Evolutionary conservation across 2,329 filamentous ascomycete genomes (phyloP).

Genomic region (Botrytis paeoniae): DNA sequence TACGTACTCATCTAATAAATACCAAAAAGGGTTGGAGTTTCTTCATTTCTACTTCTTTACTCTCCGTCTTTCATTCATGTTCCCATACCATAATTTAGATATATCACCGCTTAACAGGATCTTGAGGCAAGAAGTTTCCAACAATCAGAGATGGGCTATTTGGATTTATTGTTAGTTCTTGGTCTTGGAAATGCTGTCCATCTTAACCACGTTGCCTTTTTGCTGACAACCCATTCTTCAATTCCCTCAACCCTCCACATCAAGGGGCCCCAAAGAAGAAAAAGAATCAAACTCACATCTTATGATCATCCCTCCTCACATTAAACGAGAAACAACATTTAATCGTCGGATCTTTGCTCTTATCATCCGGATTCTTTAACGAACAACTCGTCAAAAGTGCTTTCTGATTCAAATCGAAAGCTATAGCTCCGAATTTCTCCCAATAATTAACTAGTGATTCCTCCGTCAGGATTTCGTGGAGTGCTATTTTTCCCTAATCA

Average conservation of each 20-base stretch:
- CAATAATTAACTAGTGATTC: constrained; percentile 95
- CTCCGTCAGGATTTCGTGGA: constrained; percentile 95
- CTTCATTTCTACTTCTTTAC: neutral
- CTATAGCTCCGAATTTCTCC: constrained; percentile 98
- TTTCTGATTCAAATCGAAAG: constrained; percentile 91
- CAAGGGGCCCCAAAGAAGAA: neutral
- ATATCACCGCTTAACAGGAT: constrained; percentile 51
- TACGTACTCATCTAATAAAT: constrained; percentile 17
- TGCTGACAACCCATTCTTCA: neutral
- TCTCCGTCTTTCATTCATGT: constrained; percentile 15
- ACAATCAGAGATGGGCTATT: constrained; percentile 86
- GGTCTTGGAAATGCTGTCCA: neutral
- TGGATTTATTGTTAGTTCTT: neutral
- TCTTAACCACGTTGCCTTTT: neutral
- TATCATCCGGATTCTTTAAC: constrained; percentile 74
- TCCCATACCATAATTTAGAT: constrained; percentile 27
- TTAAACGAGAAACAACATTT: constrained; percentile 98
- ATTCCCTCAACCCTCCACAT: neutral
- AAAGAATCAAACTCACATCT: constrained; percentile 68
- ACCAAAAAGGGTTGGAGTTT: neutral
- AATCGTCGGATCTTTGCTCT: constrained; percentile 68
- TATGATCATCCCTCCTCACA: constrained; percentile 89
- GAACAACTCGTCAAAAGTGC: constrained; percentile 92
- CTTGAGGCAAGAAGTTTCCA: constrained; percentile 91
- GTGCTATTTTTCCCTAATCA: constrained; percentile 78